Conservation (phyloP, 2,329 filamentous ascomycete species). For the Clathrospora elynae region DNA sequence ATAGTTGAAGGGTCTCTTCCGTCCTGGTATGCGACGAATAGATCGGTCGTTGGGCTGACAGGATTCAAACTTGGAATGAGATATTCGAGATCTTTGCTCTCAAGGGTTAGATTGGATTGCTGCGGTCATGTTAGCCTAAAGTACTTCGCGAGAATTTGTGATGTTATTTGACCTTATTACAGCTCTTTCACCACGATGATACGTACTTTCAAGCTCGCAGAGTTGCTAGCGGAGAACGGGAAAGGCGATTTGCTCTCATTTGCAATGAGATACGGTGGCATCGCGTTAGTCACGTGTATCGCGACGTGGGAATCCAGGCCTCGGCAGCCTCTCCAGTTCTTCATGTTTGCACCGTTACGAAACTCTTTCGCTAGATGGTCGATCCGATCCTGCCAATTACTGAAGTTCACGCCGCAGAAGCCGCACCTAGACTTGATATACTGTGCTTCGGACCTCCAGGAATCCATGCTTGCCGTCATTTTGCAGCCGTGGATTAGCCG, state of each 20-base stretch:
- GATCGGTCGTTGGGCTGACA: slow-evolving; percentile 6
- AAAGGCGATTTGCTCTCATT: slow-evolving; percentile 53
- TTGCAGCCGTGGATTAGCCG: slow-evolving; percentile 66
- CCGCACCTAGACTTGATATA: slow-evolving; percentile 62
- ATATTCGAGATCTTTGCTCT: slow-evolving; percentile 34
- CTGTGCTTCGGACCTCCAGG: slow-evolving; percentile 63
- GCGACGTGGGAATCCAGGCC: slow-evolving; percentile 57
- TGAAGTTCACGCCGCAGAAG: slow-evolving; percentile 57
- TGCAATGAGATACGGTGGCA: slow-evolving; percentile 59
- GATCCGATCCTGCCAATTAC: slow-evolving; percentile 57
- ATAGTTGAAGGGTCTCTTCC: slow-evolving; percentile 15
- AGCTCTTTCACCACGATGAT: neutral
- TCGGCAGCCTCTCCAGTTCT: slow-evolving; percentile 61
- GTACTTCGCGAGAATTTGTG: neutral
- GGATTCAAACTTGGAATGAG: slow-evolving; percentile 25
- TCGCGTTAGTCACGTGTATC: slow-evolving; percentile 56
- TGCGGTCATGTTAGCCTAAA: slow-evolving; percentile 20
- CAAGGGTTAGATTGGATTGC: slow-evolving; percentile 23
- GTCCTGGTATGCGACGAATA: slow-evolving; percentile 27
- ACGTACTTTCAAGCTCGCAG: slow-evolving; percentile 38
- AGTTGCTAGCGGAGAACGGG: slow-evolving; percentile 55
- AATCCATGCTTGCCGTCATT: slow-evolving; percentile 66
- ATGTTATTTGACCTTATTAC: slow-evolving; percentile 1
- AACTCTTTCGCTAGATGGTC: slow-evolving; percentile 63
- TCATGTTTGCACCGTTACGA: slow-evolving; percentile 59